Evolutionary conservation across 805 yeast genomes (phyloP).

Genomic region (Hanseniaspora mollemarum): DNA sequence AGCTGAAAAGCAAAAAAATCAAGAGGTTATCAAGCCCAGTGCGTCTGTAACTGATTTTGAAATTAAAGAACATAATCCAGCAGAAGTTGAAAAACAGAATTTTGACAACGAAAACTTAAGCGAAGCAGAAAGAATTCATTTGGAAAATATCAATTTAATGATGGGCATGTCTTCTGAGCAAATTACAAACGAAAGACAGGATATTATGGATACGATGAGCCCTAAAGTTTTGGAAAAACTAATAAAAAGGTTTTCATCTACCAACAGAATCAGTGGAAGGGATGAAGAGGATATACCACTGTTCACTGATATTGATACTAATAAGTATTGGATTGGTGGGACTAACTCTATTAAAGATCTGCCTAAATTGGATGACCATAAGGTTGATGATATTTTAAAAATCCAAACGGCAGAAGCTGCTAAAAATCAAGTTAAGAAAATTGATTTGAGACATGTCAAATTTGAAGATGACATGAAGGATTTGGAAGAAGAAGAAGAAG

Average conservation of each 20-base stretch:
- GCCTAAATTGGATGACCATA: conserved; percentile 24
- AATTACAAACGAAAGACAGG: conserved; percentile 51
- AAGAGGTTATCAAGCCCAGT: too few relatives aligned
- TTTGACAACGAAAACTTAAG: conserved; percentile 29
- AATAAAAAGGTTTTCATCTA: conserved; percentile 44
- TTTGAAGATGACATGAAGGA: conserved; percentile 18
- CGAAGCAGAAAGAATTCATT: conserved; percentile 64
- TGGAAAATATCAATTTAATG: conserved; percentile 57
- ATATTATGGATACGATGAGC: conserved; percentile 53
- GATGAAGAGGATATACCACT: conserved; percentile 24
- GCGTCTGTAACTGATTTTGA: conserved; percentile 3
- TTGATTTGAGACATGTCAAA: conserved; percentile 18
- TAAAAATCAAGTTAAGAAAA: conserved; percentile 18
- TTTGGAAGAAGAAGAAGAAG: conserved; percentile 26
- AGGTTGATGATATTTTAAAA: conserved; percentile 27
- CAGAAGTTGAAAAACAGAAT: conserved; percentile 6
- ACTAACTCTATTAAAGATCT: conserved; percentile 20
- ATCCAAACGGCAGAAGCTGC: conserved; percentile 19
- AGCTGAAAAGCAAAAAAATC: neutral
- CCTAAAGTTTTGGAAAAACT: conserved; percentile 55
- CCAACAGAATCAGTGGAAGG: conserved; percentile 25
- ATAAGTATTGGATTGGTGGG: conserved; percentile 32
- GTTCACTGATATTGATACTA: conserved; percentile 30
- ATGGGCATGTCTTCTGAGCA: conserved; percentile 55
- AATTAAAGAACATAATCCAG: conserved; percentile 9